Conservation (phyloP, 108 stramenopile genomes). For the Asterionellopsis glacialis region DNA sequence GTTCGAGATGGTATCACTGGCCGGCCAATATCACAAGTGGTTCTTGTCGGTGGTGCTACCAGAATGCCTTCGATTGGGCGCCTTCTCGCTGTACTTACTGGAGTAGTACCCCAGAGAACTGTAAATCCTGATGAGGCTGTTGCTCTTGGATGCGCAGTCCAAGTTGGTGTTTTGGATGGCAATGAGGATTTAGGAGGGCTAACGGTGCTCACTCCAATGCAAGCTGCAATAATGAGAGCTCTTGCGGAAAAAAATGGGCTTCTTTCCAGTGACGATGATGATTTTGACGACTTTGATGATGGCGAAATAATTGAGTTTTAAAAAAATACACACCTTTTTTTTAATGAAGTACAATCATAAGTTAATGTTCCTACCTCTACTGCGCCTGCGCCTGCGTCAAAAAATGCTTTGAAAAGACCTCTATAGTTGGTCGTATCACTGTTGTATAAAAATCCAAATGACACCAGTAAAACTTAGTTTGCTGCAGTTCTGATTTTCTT, state of each 20-base stretch:
- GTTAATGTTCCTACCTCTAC: no score
- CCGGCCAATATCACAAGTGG: constrained; percentile 73
- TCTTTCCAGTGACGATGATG: constrained; percentile 12
- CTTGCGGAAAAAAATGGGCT: constrained; percentile 53
- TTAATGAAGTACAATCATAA: no score
- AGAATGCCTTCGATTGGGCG: constrained; percentile 83
- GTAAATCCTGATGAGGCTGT: constrained; percentile 89
- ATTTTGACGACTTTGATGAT: constrained; percentile 16
- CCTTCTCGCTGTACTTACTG: constrained; percentile 65
- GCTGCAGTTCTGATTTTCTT: no score
- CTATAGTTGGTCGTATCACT: no score
- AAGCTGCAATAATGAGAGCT: constrained; percentile 78
- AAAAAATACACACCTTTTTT: no score
- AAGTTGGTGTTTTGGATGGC: constrained; percentile 87
- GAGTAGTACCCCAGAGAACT: constrained; percentile 64
- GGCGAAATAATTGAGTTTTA: no score
- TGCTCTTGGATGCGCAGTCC: constrained; percentile 84
- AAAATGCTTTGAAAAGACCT: no score
- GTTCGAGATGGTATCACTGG: constrained; percentile 77
- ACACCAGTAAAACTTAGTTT: no score
- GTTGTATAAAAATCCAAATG: no score
- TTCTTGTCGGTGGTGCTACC: constrained; percentile 87
- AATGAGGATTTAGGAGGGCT: constrained; percentile 60
- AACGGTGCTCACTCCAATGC: constrained; percentile 80
- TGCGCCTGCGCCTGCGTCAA: no score